These are phyloP conservation scores for Spathaspora sp. DNA, from an alignment of 805 yeast species.

Conservation along the genomic window DNA sequence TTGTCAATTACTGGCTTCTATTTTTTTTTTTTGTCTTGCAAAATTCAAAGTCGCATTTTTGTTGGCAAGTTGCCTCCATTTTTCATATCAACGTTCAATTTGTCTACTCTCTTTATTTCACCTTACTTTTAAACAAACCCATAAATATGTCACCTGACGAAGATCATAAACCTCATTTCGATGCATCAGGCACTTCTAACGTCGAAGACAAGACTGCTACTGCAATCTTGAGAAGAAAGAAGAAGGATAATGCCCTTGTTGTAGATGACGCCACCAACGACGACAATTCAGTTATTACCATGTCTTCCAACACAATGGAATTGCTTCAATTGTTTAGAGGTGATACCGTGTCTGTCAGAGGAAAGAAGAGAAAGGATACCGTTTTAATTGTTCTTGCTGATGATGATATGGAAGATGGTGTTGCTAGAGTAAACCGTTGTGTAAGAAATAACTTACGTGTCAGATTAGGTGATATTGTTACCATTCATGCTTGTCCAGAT, in stretches of 20 bases:
- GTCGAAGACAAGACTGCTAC: slow-evolving; percentile 82
- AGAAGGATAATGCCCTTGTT: slow-evolving; percentile 91
- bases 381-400: slow-evolving; percentile 93
- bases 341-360: slow-evolving; percentile 95
- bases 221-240: slow-evolving; percentile 94
- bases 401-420: slow-evolving; percentile 95
- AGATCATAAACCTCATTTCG: slow-evolving; percentile 37
- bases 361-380: slow-evolving; percentile 97
- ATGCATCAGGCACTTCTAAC: slow-evolving; percentile 62
- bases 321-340: slow-evolving; percentile 93
- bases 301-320: slow-evolving; percentile 95
- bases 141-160: slow-evolving; percentile 11
- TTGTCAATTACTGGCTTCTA: background rate
- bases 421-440: slow-evolving; percentile 90
- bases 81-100: background rate
- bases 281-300: slow-evolving; percentile 94
- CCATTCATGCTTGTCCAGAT: slow-evolving; percentile 95
- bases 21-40: background rate
- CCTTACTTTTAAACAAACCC: background rate
- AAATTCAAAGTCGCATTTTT: background rate
- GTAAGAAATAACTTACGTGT: slow-evolving; percentile 94
- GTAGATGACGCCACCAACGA: slow-evolving; percentile 98
- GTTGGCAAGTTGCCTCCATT: background rate
- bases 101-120: background rate
- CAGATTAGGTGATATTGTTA: slow-evolving; percentile 87